Conservation (phyloP, 352 stramenopile genomes). For the Pythium oligandrum region DNA sequence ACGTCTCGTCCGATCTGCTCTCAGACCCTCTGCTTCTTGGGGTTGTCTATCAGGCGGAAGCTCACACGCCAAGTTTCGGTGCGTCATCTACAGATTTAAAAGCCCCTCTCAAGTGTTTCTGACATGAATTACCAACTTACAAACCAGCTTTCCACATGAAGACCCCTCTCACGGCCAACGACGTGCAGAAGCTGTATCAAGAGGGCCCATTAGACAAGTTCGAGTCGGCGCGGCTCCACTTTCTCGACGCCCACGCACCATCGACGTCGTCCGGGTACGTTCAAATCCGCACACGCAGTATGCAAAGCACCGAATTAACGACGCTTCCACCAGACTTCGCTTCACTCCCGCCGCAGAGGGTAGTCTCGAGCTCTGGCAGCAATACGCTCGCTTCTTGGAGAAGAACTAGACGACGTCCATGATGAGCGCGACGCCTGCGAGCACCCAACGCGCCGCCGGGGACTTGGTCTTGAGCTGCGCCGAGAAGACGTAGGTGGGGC, state of each 20-base stretch:
- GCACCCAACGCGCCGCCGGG: slow-evolving; percentile 90
- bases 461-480: slow-evolving; percentile 98
- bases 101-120: neutral
- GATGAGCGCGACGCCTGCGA: slow-evolving; percentile 95
- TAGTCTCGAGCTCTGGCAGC: slow-evolving; percentile 18
- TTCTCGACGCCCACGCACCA: slow-evolving; percentile 24
- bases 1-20: slow-evolving; percentile 40
- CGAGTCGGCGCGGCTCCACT: slow-evolving; percentile 38
- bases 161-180: slow-evolving; percentile 14
- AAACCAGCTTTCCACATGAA: slow-evolving; percentile 54
- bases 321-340: slow-evolving; percentile 1
- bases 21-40: slow-evolving; percentile 54
- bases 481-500: slow-evolving; percentile 96
- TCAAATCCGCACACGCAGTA: no score
- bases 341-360: slow-evolving; percentile 18
- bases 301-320: no score
- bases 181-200: slow-evolving; percentile 19
- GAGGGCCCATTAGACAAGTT: slow-evolving; percentile 22
- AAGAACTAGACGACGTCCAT: slow-evolving; percentile 86
- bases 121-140: neutral
- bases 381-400: slow-evolving; percentile 13
- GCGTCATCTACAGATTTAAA: slow-evolving; percentile 1
- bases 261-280: neutral
- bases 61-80: slow-evolving; percentile 79
- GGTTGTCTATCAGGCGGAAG: slow-evolving; percentile 62